Evolutionary conservation across 257 asterid species (phyloP).

Genomic region (Coffea eugenioides): DNA sequence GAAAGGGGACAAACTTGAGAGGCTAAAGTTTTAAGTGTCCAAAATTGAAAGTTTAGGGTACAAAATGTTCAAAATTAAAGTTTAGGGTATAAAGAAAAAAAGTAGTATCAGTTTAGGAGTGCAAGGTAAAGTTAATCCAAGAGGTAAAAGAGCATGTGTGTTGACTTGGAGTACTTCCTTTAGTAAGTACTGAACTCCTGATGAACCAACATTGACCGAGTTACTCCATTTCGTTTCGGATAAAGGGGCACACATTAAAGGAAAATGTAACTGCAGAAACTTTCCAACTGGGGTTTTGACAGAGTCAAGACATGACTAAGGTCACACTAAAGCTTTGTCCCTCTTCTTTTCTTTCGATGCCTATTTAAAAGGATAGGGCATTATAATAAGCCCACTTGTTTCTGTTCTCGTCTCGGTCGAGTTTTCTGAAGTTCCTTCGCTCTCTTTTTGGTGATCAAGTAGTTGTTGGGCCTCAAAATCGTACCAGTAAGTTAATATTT

Average conservation of each 20-base stretch:
- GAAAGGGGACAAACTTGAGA: too few species aligned
- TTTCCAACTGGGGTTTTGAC: constrained; percentile 31
- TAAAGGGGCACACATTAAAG: neutral
- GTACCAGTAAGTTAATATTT: too few species aligned
- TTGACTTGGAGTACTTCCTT: constrained; percentile 21
- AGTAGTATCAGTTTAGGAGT: too few species aligned
- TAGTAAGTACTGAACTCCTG: neutral
- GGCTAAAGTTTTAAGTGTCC: too few species aligned
- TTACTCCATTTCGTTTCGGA: constrained; percentile 17
- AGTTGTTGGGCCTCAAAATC: neutral
- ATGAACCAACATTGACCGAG: constrained; percentile 42
- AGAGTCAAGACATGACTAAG: constrained; percentile 33
- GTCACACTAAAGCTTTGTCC: neutral
- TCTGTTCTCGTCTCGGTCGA: neutral
- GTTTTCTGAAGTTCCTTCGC: neutral
- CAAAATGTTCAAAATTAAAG: too few species aligned
- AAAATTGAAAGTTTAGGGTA: too few species aligned
- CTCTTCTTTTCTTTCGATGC: neutral
- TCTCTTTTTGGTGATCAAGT: neutral
- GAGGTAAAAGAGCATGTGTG: constrained; percentile 8
- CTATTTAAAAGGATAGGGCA: constrained; percentile 15
- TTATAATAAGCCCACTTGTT: neutral
- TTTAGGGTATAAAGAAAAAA: too few species aligned
- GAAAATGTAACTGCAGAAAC: neutral
- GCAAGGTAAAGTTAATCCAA: too few species aligned